Conservation (phyloP, 2,329 filamentous ascomycete species). For the Diaporthe sp. region DNA sequence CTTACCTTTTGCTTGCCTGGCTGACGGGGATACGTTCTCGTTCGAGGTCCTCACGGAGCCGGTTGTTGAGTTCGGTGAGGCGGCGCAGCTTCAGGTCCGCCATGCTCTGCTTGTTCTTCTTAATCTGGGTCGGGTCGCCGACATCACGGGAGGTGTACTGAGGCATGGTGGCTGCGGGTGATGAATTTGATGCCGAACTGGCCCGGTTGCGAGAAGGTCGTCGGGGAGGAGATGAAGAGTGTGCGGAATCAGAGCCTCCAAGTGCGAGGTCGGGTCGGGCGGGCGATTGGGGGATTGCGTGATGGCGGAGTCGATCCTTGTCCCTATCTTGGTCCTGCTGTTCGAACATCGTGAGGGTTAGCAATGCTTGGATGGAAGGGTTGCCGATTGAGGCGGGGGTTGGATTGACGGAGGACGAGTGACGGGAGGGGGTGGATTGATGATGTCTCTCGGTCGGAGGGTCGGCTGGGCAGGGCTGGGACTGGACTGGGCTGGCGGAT, state of each 20-base stretch:
- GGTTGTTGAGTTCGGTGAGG: slow-evolving; percentile 95
- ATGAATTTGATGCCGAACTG: slow-evolving; percentile 41
- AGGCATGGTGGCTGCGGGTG: slow-evolving; percentile 64
- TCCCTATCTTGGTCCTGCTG: slow-evolving; percentile 36
- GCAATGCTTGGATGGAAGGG: slow-evolving; percentile 5
- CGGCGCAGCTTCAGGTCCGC: slow-evolving; percentile 97
- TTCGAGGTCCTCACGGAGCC: slow-evolving; percentile 94
- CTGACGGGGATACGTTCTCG: slow-evolving; percentile 95
- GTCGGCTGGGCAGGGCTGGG: slow-evolving; percentile 2
- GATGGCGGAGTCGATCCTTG: slow-evolving; percentile 19
- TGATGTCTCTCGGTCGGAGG: slow-evolving; percentile 5
- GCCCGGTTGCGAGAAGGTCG: slow-evolving; percentile 39
- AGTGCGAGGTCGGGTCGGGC: slow-evolving; percentile 33
- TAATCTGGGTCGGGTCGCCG: slow-evolving; percentile 76
- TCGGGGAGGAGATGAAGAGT: slow-evolving; percentile 40
- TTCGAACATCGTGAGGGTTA: slow-evolving; percentile 36
- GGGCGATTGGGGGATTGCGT: slow-evolving; percentile 32
- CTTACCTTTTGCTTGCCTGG: slow-evolving; percentile 88
- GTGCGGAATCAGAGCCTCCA: slow-evolving; percentile 19
- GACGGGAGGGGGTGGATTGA: slow-evolving; percentile 6
- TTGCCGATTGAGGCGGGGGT: slow-evolving; percentile 11
- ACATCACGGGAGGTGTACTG: slow-evolving; percentile 76
- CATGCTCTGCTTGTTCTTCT: slow-evolving; percentile 99
- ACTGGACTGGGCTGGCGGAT: slow-evolving; percentile 28
- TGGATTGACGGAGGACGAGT: neutral